Conservation (phyloP, 768 basidiomycete species). For the Psilocybe azurescens region DNA sequence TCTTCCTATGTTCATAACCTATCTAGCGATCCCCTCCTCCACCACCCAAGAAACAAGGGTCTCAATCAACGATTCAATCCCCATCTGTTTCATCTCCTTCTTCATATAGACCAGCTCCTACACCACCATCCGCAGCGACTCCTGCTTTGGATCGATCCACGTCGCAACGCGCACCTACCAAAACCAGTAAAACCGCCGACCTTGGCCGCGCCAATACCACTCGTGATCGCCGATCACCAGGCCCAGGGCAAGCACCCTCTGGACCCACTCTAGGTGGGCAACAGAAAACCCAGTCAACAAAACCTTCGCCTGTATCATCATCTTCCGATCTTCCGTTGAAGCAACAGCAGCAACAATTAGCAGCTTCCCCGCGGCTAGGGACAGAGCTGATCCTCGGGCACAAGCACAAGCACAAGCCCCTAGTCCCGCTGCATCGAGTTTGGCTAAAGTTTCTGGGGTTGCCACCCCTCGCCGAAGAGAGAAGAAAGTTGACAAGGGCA, state of each 20-base stretch:
- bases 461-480: conserved; percentile 87
- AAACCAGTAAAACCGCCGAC: conserved; percentile 51
- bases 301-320: conserved; percentile 63
- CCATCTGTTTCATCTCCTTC: conserved; percentile 46
- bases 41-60: conserved; percentile 49
- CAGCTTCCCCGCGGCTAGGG: conserved; percentile 28
- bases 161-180: conserved; percentile 77
- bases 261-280: conserved; percentile 29
- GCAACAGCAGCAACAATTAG: conserved; percentile 26
- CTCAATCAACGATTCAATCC: conserved; percentile 29
- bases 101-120: conserved; percentile 77
- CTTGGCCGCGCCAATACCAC: conserved; percentile 75
- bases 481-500: conserved; percentile 84
- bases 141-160: conserved; percentile 86
- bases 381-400: conserved; percentile 44
- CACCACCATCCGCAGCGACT: conserved; percentile 66
- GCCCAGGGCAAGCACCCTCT: conserved; percentile 31
- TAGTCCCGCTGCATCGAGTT: conserved; percentile 65
- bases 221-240: conserved; percentile 62
- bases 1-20: conserved; percentile 8
- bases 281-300: conserved; percentile 40
- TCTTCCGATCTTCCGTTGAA: conserved; percentile 62
- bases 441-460: conserved; percentile 73
- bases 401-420: conserved; percentile 49
- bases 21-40: conserved; percentile 54